A percentile compares a stretch with the other conserved stretches of the same genome.
Conservation (phyloP, 2,329 filamentous ascomycete species). For the Xylariomycetidae sp. region DNA sequence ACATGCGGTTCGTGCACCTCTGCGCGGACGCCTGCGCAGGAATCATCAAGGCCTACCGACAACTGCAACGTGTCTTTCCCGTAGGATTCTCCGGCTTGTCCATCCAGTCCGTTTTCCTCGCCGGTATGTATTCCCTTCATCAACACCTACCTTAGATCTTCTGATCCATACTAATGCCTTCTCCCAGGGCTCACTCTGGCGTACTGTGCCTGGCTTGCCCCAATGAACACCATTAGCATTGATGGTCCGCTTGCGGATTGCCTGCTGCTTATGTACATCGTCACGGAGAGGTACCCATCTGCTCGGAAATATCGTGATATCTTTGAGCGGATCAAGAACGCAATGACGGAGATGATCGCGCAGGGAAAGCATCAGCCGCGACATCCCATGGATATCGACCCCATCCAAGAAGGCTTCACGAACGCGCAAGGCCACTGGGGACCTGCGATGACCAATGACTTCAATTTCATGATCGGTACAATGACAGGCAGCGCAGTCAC, state of each 20-base stretch:
- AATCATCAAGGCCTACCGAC: constrained; percentile 21
- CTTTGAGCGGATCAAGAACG: constrained; percentile 26
- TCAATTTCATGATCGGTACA: constrained; percentile 24
- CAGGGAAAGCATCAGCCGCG: constrained; percentile 24
- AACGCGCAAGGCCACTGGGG: constrained; percentile 17
- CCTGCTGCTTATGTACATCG: constrained; percentile 25
- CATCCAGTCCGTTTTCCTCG: constrained; percentile 26
- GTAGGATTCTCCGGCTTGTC: constrained; percentile 25
- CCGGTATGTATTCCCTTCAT: constrained; percentile 13
- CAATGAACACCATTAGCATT: constrained; percentile 16
- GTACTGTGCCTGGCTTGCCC: constrained; percentile 25
- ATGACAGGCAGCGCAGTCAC: constrained; percentile 20
- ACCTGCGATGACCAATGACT: constrained; percentile 18
- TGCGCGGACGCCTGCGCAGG: constrained; percentile 23
- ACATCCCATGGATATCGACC: constrained; percentile 21
- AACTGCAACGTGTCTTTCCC: constrained; percentile 24
- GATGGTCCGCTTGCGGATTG: constrained; percentile 23
- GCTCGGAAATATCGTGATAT: constrained; percentile 27
- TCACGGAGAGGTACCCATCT: constrained; percentile 26
- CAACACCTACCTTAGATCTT: not conserved
- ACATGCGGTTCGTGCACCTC: constrained; percentile 21
- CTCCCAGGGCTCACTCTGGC: constrained; percentile 21
- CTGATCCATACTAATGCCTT: constrained; percentile 6
- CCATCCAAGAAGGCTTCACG: constrained; percentile 18
- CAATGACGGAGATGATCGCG: constrained; percentile 19